Evolutionary conservation across 768 basidiomycete species (phyloP).

Genomic region (Kwoniella heveanensis): DNA sequence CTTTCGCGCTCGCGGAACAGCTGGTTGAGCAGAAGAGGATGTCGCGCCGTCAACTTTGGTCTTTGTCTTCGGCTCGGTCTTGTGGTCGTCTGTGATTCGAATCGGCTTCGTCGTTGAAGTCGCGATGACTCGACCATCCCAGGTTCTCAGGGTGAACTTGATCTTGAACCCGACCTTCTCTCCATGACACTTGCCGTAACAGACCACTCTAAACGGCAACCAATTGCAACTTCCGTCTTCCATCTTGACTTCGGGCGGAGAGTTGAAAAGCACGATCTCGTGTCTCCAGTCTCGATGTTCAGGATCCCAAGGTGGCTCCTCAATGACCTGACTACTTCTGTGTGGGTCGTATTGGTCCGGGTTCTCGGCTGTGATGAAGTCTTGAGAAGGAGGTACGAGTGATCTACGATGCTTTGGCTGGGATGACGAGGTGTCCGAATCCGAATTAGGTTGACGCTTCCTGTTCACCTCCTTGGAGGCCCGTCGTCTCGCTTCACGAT

Average conservation of each 20-base stretch:
- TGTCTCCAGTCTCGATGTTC: slow-evolving; percentile 53
- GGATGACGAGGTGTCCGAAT: slow-evolving; percentile 37
- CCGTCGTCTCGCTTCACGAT: slow-evolving; percentile 42
- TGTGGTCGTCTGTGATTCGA: slow-evolving; percentile 99
- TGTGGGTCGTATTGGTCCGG: slow-evolving; percentile 48
- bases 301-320: slow-evolving; percentile 49
- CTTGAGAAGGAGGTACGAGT: slow-evolving; percentile 32
- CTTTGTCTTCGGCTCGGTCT: slow-evolving; percentile 61
- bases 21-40: slow-evolving; percentile 21
- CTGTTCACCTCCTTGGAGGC: slow-evolving; percentile 43
- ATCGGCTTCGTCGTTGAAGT: slow-evolving; percentile 82
- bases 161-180: slow-evolving; percentile 93
- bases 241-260: slow-evolving; percentile 84
- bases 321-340: slow-evolving; percentile 35
- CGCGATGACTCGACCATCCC: slow-evolving; percentile 76
- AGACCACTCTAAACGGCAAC: slow-evolving; percentile 93
- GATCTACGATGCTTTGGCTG: slow-evolving; percentile 16
- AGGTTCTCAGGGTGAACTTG: slow-evolving; percentile 80
- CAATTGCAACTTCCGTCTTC: slow-evolving; percentile 74
- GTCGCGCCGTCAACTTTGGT: slow-evolving; percentile 23
- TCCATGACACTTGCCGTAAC: slow-evolving; percentile 97
- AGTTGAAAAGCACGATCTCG: slow-evolving; percentile 91
- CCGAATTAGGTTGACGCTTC: slow-evolving; percentile 36
- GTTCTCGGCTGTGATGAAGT: slow-evolving; percentile 44
- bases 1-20: slow-evolving; percentile 33